Evolutionary conservation across 73 alveolate species (phyloP).

Genomic region (Paramecium biaurelia): DNA sequence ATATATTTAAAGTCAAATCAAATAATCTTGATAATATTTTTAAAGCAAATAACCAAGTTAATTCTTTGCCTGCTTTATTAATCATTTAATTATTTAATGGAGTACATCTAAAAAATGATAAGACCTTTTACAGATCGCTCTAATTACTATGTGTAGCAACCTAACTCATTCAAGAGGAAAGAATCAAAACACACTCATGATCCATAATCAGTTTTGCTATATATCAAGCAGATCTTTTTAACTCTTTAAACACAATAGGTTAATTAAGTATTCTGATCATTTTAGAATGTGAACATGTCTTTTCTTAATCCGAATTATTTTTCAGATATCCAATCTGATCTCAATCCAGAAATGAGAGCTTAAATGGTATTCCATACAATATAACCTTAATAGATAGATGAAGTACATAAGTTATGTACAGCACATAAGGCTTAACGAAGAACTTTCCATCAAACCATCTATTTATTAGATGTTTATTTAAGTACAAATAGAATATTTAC

Average conservation of each 20-base stretch:
- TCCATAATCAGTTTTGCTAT: not conserved
- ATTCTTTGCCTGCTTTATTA: conserved; percentile 37
- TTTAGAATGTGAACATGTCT: conserved; percentile 25
- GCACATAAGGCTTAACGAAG: not conserved
- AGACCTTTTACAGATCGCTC: not conserved
- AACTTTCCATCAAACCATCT: not conserved
- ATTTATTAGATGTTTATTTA: not conserved
- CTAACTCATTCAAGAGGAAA: not conserved
- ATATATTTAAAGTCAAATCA: conserved; percentile 37
- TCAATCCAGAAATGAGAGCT: conserved; percentile 19
- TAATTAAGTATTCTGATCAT: not conserved
- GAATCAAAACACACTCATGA: conserved; percentile 2
- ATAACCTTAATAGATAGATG: not conserved
- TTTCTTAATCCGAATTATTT: not conserved
- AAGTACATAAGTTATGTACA: not conserved
- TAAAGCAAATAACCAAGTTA: conserved; percentile 30
- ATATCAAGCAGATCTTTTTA: not conserved
- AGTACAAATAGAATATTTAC: conserved; percentile 2
- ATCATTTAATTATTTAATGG: not conserved
- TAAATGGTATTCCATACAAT: not conserved
- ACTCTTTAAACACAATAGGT: not conserved
- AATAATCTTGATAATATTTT: conserved; percentile 32
- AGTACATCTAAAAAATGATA: not conserved
- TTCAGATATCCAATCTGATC: not conserved
- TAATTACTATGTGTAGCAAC: not conserved